Conservation (phyloP, 1,284 basidiomycete species). For the Ustilago trichophora region DNA sequence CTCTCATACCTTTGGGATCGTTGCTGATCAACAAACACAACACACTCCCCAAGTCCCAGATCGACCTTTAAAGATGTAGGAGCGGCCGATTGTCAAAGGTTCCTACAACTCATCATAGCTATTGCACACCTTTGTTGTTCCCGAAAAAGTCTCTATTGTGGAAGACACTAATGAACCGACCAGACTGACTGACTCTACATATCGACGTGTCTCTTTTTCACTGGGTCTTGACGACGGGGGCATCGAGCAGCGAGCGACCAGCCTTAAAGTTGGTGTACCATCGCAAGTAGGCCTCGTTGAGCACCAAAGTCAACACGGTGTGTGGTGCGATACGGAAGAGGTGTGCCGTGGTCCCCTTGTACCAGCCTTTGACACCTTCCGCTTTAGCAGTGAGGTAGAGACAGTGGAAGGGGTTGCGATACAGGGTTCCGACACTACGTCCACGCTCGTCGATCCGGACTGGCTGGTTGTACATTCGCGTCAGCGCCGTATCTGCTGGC, state of each 20-base stretch:
- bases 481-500: constrained; percentile 74
- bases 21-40: no score
- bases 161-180: no score
- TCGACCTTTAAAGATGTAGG: no score
- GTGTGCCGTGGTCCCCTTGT: constrained; percentile 65
- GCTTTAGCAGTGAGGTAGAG: constrained; percentile 92
- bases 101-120: no score
- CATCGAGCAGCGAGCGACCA: constrained; percentile 40
- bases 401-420: constrained; percentile 86
- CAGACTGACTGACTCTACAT: no score
- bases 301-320: constrained; percentile 59
- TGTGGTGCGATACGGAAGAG: constrained; percentile 64
- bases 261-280: constrained; percentile 56
- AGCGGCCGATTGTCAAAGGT: no score
- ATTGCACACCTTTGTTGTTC: no score
- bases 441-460: constrained; percentile 61
- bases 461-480: constrained; percentile 91
- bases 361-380: constrained; percentile 81
- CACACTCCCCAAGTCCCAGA: no score
- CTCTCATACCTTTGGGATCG: no score
- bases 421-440: constrained; percentile 41
- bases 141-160: no score
- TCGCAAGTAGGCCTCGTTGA: constrained; percentile 55
- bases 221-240: constrained; percentile 28
- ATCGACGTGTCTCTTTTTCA: constrained; percentile 2